Evolutionary conservation across 768 basidiomycete species (phyloP).

Genomic region (Termitomyces bulborhizus): DNA sequence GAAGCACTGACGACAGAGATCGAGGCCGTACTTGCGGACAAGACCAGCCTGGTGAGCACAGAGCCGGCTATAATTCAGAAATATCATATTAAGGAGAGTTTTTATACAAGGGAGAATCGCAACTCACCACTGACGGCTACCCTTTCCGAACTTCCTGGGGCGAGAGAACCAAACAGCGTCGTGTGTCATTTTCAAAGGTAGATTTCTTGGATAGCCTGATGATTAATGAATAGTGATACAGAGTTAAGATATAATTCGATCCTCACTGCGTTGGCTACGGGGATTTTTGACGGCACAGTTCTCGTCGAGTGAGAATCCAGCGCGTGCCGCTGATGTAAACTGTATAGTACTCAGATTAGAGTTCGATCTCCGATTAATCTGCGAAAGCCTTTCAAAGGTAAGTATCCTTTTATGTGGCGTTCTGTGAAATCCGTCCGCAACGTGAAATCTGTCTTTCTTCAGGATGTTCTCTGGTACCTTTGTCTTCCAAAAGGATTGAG

Average conservation of each 20-base stretch:
- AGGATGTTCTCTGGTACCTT: no score
- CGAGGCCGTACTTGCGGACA: slow-evolving; percentile 94
- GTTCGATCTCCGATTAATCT: slow-evolving; percentile 29
- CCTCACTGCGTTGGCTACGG: slow-evolving; percentile 21
- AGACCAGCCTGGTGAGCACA: slow-evolving; percentile 97
- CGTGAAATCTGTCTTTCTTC: no score
- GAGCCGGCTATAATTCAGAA: slow-evolving; percentile 58
- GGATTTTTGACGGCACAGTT: slow-evolving; percentile 11
- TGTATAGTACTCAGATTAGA: slow-evolving; percentile 29
- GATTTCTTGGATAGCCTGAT: slow-evolving; percentile 15
- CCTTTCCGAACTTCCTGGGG: slow-evolving; percentile 93
- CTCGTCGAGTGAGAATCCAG: slow-evolving; percentile 10
- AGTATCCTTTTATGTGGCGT: no score
- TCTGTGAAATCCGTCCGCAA: no score
- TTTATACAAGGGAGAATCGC: background rate
- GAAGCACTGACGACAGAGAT: slow-evolving; percentile 98
- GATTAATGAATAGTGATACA: background rate
- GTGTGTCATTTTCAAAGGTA: slow-evolving; percentile 76
- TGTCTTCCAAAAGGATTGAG: no score
- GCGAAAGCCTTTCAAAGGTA: no score
- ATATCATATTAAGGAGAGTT: background rate
- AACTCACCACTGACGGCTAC: slow-evolving; percentile 87
- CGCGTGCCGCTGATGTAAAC: slow-evolving; percentile 29
- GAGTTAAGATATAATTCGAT: background rate
- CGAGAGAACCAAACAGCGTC: slow-evolving; percentile 98